phyloP scores from a whole-genome alignment of 352 stramenopile species.

The Elongisporangium senticosum region DNA sequence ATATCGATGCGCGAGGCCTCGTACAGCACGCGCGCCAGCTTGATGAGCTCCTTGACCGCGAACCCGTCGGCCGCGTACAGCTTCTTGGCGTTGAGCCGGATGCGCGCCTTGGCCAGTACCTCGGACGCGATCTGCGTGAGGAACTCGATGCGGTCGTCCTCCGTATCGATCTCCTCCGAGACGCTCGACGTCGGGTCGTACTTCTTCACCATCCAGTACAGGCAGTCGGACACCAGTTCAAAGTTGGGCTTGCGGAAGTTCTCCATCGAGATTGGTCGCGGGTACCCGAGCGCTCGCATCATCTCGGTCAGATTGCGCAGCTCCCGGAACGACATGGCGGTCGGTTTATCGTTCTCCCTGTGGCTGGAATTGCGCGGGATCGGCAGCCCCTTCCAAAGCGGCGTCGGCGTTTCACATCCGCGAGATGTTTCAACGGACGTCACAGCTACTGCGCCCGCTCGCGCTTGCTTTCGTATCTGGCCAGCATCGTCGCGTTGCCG shows the following conservation, averaged over 20 bases:
- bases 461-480: constrained; percentile 40
- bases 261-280: constrained; percentile 85
- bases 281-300: constrained; percentile 93
- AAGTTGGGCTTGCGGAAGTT: constrained; percentile 97
- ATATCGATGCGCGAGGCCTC: constrained; percentile 76
- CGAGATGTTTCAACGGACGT: constrained; percentile 14
- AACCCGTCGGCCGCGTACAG: constrained; percentile 95
- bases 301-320: constrained; percentile 93
- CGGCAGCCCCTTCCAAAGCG: not conserved
- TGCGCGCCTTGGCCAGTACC: constrained; percentile 86
- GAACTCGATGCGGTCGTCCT: constrained; percentile 94
- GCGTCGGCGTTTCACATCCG: constrained; percentile 7
- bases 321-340: constrained; percentile 79
- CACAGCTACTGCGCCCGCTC: constrained; percentile 4
- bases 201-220: constrained; percentile 97
- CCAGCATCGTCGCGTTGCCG: constrained; percentile 71
- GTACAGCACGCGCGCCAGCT: constrained; percentile 92
- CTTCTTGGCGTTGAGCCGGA: constrained; percentile 93
- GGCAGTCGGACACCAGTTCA: constrained; percentile 91
- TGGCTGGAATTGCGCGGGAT: not conserved
- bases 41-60: constrained; percentile 93
- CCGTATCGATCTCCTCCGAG: constrained; percentile 92
- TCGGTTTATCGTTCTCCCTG: not conserved
- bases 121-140: constrained; percentile 81
- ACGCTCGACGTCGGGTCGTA: constrained; percentile 83